These are phyloP conservation scores for Euptelea pleiosperma DNA, from an alignment of 164 flowering plant species.

Conservation along the genomic window DNA sequence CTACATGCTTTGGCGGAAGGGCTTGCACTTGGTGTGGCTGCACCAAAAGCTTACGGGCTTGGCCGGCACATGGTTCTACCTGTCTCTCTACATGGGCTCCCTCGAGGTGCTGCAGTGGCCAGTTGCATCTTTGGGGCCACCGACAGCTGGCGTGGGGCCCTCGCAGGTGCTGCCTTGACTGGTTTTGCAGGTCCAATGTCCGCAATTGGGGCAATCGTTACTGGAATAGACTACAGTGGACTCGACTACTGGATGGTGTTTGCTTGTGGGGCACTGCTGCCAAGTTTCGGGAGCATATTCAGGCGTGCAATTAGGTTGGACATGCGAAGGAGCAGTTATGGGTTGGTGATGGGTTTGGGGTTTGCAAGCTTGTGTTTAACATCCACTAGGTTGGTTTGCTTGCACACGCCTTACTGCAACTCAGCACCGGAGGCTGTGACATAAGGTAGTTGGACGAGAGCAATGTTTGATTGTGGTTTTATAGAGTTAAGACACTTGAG, in stretches of 20 bases:
- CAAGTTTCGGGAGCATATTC: constrained; percentile 54
- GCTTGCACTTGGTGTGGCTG: constrained; percentile 92
- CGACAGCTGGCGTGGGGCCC: constrained; percentile 79
- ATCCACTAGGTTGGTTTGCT: constrained; percentile 75
- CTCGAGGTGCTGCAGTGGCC: constrained; percentile 93
- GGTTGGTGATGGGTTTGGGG: constrained; percentile 54
- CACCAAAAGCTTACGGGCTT: constrained; percentile 91
- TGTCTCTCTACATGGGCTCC: constrained; percentile 89
- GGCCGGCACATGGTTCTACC: constrained; percentile 94
- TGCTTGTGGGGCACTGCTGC: constrained; percentile 82
- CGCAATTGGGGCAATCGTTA: constrained; percentile 83
- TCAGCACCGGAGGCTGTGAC: constrained; percentile 95
- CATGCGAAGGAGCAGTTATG: constrained; percentile 43
- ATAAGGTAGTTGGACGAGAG: too few relatives aligned
- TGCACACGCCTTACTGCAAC: constrained; percentile 92
- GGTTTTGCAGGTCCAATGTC: constrained; percentile 84
- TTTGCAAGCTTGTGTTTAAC: constrained; percentile 65
- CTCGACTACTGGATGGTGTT: constrained; percentile 83
- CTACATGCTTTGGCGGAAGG: constrained; percentile 90
- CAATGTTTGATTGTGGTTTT: too few relatives aligned
- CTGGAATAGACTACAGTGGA: constrained; percentile 84
- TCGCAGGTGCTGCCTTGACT: constrained; percentile 68
- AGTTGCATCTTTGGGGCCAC: constrained; percentile 91
- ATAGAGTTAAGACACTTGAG: too few relatives aligned
- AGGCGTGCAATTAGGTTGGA: constrained; percentile 60